Evolutionary conservation across 805 yeast species (phyloP).

Genomic region (Lipomyces sp.): DNA sequence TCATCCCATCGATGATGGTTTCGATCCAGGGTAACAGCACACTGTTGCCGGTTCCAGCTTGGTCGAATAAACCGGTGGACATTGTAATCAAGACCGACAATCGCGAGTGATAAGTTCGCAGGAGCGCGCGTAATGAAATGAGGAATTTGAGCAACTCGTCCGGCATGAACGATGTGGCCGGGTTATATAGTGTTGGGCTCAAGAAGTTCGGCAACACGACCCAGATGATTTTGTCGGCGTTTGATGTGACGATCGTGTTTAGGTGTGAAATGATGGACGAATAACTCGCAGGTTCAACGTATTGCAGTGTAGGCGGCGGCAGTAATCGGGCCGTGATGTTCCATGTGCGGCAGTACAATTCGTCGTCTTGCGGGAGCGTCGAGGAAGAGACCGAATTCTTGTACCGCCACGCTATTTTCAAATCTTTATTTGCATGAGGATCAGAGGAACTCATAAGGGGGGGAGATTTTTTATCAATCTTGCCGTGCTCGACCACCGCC

Average conservation of each 20-base stretch:
- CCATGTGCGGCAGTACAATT: conserved; percentile 21
- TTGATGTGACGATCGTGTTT: not conserved
- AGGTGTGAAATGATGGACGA: not conserved
- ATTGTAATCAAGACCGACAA: conserved; percentile 23
- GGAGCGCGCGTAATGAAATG: conserved; percentile 14
- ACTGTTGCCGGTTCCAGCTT: conserved; percentile 38
- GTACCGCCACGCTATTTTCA: conserved; percentile 36
- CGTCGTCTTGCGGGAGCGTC: conserved; percentile 1
- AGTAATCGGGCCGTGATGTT: conserved; percentile 21
- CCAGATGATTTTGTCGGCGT: conserved; percentile 5
- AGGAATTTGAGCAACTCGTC: conserved; percentile 17
- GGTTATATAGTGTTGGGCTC: conserved; percentile 20
- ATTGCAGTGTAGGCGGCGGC: conserved; percentile 18
- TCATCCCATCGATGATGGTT: conserved; percentile 64
- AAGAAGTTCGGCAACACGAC: conserved; percentile 29
- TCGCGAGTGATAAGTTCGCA: conserved; percentile 12
- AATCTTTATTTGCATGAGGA: not conserved
- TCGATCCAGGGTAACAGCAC: conserved; percentile 60
- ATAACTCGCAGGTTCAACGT: conserved; percentile 7
- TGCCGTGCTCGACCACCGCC: conserved; percentile 50
- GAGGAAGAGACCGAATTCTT: not conserved
- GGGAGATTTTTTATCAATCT: too few relatives aligned
- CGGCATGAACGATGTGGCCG: conserved; percentile 16
- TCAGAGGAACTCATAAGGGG: too few relatives aligned
- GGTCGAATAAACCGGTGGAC: conserved; percentile 27